Evolutionary conservation across 371 early-diverging fungal species (phyloP).

Genomic region (Funneliformis caledonium): DNA sequence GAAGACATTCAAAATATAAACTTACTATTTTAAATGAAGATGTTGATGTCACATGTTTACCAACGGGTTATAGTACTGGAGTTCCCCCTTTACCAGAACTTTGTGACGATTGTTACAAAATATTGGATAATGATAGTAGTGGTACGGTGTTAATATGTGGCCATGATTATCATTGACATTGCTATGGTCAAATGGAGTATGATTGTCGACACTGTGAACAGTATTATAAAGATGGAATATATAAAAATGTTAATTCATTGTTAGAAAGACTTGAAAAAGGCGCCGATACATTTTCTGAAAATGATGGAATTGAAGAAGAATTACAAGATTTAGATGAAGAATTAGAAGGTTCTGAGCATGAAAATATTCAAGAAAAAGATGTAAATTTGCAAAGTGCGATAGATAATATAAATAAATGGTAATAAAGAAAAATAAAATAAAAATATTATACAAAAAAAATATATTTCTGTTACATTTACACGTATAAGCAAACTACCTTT

Average conservation of each 20-base stretch:
- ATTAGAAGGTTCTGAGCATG: not conserved
- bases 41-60: not conserved
- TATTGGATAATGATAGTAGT: not conserved
- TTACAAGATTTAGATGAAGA: not conserved
- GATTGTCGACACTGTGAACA: not conserved
- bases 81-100: not conserved
- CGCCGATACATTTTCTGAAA: not conserved
- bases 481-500: too few species aligned
- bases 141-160: not conserved
- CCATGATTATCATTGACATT: not conserved
- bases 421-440: not conserved
- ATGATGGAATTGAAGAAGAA: not conserved
- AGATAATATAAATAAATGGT: not conserved
- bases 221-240: too few species aligned
- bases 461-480: too few species aligned
- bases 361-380: not conserved
- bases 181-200: not conserved
- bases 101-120: not conserved
- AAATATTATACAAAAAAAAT: too few species aligned
- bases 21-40: conserved; percentile 12
- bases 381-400: not conserved
- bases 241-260: conserved; percentile 12
- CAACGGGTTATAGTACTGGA: not conserved
- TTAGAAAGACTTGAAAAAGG: conserved; percentile 24
- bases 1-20: not conserved